phyloP scores from a whole-genome alignment of 768 basidiomycete genomes.

The Asterophora lycoperdoides region DNA sequence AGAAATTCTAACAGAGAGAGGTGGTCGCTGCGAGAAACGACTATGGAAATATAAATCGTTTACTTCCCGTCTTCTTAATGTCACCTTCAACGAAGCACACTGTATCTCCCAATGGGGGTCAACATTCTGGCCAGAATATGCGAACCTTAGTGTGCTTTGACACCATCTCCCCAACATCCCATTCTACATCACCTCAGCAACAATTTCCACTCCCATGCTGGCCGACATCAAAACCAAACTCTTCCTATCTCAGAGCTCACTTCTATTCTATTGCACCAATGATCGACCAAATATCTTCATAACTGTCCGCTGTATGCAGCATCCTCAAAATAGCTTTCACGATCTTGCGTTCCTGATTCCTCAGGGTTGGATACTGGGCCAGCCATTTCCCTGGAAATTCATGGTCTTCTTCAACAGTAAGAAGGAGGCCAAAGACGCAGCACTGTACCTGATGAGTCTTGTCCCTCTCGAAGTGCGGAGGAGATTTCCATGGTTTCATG shows the following conservation, averaged over 20 bases:
- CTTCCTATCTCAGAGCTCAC: neutral
- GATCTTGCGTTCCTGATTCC: slow-evolving; percentile 4
- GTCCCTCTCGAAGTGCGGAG: neutral
- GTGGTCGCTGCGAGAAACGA: neutral
- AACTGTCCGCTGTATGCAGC: neutral
- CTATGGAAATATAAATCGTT: slow-evolving; percentile 18
- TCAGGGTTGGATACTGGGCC: neutral
- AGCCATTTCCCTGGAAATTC: neutral
- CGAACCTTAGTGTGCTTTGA: slow-evolving; percentile 14
- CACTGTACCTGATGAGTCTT: neutral
- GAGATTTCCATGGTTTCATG: slow-evolving; percentile 17
- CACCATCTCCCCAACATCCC: slow-evolving; percentile 7
- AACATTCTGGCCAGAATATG: slow-evolving; percentile 28
- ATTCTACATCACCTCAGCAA: slow-evolving; percentile 21
- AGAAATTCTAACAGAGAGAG: slow-evolving; percentile 11
- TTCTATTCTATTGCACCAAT: slow-evolving; percentile 6
- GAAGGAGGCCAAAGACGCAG: neutral
- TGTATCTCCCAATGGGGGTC: slow-evolving; percentile 31
- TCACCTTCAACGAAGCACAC: slow-evolving; percentile 33
- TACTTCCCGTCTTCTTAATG: slow-evolving; percentile 20
- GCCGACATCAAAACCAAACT: slow-evolving; percentile 13
- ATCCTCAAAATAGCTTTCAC: neutral
- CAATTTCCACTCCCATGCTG: slow-evolving; percentile 15
- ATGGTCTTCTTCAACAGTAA: slow-evolving; percentile 9
- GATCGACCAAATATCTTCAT: slow-evolving; percentile 9